Evolutionary conservation across 2,329 filamentous ascomycete genomes (phyloP).

Genomic region (Scopulariopsis brevicaulis): DNA sequence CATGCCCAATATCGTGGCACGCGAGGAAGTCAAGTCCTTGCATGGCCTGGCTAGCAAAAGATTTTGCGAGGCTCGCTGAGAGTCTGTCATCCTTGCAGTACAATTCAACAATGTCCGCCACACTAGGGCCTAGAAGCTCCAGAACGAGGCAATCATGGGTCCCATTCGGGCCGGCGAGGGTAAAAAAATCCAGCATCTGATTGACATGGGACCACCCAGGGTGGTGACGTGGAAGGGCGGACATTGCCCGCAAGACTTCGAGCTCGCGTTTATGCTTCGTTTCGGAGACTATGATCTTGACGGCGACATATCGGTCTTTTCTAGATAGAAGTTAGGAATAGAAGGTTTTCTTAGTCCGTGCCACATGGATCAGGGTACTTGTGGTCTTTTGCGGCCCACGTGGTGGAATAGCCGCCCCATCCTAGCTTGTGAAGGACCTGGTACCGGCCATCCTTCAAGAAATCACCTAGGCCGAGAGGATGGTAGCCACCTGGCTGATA

Average conservation of each 20-base stretch:
- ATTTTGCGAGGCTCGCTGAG: no score
- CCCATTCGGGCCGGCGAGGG: neutral
- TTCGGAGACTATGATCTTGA: neutral
- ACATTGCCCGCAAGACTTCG: no score
- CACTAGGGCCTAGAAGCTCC: neutral
- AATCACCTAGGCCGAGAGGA: slow-evolving; percentile 25
- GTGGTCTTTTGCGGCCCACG: slow-evolving; percentile 28
- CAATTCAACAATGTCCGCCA: neutral
- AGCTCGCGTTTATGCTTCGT: neutral
- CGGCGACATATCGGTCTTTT: neutral
- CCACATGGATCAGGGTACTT: neutral
- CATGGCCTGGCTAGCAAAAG: no score
- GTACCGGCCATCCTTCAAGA: slow-evolving; percentile 24
- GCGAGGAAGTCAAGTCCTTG: no score
- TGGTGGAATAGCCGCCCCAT: slow-evolving; percentile 28
- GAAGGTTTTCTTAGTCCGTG: no score
- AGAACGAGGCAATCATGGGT: neutral
- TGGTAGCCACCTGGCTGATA: slow-evolving; percentile 28
- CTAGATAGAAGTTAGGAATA: neutral
- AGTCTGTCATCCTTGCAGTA: no score
- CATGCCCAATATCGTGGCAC: no score
- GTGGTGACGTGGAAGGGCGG: no score
- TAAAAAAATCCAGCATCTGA: no score
- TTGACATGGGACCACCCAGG: no score
- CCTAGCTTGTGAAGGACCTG: slow-evolving; percentile 30